Percentiles rank a stretch among this genome's conserved stretches.
These are phyloP conservation scores for Lyophyllum decastes DNA, from an alignment of 768 basidiomycete genomes.

Conservation along the genomic window DNA sequence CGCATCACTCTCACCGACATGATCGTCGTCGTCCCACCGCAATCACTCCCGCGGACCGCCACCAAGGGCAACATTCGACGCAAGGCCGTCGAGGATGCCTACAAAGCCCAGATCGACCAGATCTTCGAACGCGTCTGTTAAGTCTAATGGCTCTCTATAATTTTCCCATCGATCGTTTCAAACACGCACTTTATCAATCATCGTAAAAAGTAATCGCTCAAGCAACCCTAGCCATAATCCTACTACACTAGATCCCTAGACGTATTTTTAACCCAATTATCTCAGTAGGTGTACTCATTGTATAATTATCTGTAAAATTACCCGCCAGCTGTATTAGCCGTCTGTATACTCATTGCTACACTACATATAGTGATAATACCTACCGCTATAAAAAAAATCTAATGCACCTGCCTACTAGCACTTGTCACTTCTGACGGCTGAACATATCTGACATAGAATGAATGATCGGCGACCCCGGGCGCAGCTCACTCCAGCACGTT, in stretches of 20 bases:
- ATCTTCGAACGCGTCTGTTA: slow-evolving; percentile 42
- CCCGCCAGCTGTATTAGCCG: neutral
- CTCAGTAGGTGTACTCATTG: neutral
- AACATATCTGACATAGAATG: neutral
- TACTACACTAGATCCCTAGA: neutral
- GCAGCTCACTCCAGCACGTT: neutral
- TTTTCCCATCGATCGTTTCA: neutral
- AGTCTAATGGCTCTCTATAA: neutral
- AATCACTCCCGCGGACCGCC: slow-evolving; percentile 73
- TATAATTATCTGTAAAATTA: neutral
- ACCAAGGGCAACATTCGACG: slow-evolving; percentile 84
- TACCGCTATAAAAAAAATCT: neutral
- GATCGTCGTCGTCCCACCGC: slow-evolving; percentile 65
- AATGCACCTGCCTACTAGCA: neutral
- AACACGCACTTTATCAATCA: neutral
- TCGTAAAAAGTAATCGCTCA: neutral
- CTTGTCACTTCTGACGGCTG: neutral
- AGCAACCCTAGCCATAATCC: neutral
- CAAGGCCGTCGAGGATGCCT: slow-evolving; percentile 71
- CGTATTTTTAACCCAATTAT: neutral
- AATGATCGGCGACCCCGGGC: neutral
- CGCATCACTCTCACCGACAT: slow-evolving; percentile 66
- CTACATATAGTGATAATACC: neutral
- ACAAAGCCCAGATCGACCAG: slow-evolving; percentile 55
- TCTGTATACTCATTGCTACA: neutral